Percentiles rank a stretch among this genome's conserved stretches.
These are phyloP conservation scores for Leishmania amazonensis DNA, from an alignment of 208 protist genomes.

Conservation along the genomic window DNA sequence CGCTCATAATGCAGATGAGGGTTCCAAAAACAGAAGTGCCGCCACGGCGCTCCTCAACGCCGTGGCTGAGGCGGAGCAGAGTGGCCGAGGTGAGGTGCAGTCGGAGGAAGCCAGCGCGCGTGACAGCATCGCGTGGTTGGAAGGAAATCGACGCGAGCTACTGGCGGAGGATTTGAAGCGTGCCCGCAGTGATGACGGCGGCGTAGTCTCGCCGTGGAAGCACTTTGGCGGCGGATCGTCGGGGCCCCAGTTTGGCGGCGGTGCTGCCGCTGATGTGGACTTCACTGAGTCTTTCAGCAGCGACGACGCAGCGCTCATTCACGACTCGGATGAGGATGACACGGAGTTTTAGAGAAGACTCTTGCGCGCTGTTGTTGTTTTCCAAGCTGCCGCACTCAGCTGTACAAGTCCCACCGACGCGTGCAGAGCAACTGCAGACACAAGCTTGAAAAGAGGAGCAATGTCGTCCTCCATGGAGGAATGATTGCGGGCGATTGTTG, in stretches of 20 bases:
- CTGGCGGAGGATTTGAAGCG: conserved; percentile 36
- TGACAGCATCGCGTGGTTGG: conserved; percentile 59
- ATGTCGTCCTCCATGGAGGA: background rate
- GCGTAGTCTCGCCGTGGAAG: conserved; percentile 19
- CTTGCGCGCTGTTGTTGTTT: background rate
- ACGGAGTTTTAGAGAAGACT: conserved; percentile 25
- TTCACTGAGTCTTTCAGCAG: conserved; percentile 25
- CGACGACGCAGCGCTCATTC: conserved; percentile 42
- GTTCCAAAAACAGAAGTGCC: background rate
- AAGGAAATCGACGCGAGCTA: conserved; percentile 39
- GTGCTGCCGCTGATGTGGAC: background rate
- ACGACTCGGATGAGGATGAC: conserved; percentile 33
- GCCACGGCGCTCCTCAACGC: background rate
- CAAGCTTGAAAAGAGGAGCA: background rate
- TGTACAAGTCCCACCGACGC: background rate
- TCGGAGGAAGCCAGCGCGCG: conserved; percentile 36
- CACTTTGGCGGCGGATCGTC: conserved; percentile 4
- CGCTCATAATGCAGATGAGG: background rate
- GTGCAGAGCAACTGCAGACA: background rate
- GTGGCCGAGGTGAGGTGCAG: conserved; percentile 4
- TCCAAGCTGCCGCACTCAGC: background rate
- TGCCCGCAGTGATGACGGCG: conserved; percentile 9
- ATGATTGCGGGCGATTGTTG: background rate
- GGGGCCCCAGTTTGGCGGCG: conserved; percentile 13
- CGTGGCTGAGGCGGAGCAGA: background rate